phyloP scores from a whole-genome alignment of 2,329 filamentous ascomycete genomes.

The Xylaria hypoxylon region DNA sequence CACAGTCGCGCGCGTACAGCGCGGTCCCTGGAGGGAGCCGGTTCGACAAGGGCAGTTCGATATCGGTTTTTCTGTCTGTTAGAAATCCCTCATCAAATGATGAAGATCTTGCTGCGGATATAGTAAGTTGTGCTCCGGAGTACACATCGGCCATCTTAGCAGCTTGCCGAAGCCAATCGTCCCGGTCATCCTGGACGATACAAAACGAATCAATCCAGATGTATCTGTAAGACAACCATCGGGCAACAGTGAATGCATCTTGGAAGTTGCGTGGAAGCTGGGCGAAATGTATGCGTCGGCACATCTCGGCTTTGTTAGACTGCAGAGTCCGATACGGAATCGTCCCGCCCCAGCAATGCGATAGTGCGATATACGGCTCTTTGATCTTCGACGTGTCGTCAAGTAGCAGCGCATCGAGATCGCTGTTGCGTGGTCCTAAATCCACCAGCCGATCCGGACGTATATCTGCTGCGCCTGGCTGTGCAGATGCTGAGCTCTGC shows the following conservation, averaged over 20 bases:
- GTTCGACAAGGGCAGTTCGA: conserved; percentile 3
- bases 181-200: conserved; percentile 23
- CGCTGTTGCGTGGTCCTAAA: background rate
- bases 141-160: conserved; percentile 27
- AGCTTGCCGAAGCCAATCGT: conserved; percentile 26
- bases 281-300: conserved; percentile 20
- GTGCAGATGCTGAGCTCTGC: conserved; percentile 20
- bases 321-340: conserved; percentile 25
- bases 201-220: conserved; percentile 31
- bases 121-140: conserved; percentile 25
- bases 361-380: conserved; percentile 14
- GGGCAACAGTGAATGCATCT: conserved; percentile 26
- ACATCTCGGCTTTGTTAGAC: conserved; percentile 23
- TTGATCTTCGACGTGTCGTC: conserved; percentile 10
- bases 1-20: conserved; percentile 24
- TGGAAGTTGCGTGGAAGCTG: conserved; percentile 23
- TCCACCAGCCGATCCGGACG: conserved; percentile 26
- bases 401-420: conserved; percentile 13
- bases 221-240: conserved; percentile 24
- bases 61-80: conserved; percentile 12
- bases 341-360: conserved; percentile 25
- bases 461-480: conserved; percentile 8
- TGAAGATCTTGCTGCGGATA: conserved; percentile 22
- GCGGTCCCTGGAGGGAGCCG: conserved; percentile 12
- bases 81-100: conserved; percentile 26